Base-by-base conservation (phyloP, 2,329 filamentous ascomycete genomes). In the Dothideomycetes sp. region DNA sequence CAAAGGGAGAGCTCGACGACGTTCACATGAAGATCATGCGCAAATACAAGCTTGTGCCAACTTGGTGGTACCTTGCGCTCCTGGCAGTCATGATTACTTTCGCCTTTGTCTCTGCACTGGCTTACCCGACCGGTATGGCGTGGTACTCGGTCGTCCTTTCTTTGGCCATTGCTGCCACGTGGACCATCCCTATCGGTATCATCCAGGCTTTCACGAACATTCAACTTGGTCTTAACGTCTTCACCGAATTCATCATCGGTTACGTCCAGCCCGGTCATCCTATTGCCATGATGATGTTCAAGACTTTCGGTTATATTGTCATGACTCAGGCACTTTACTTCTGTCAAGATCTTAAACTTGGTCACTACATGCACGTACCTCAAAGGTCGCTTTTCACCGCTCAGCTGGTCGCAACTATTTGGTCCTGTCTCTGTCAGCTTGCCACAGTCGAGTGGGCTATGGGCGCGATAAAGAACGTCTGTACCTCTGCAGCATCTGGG, bases 371-470 rank as follows among this genome's bases (percentile, higher is more conserved):
- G 82, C 87, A 88, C 60, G 84, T 89, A 11, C 84, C 84, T 1
- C 84, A 83, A 0, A 73, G 80, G n/a, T 78, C 82, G 34, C 70
- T 87, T 33, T 88, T 88, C 63, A 67, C 72, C n/a, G 80, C 87
- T 7, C 84, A 88, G 55, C 78, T 88, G 57, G 73, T 77, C 7
- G 82, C 82, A 15, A 87, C 83, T 0, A 62, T 85, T 37, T 73
- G 89, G 34, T 85, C 83, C 0, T 86, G 80, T 9, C 53, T 91
- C 27, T 88, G 84, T 1, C 86, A 93, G 58, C 88, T 93, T 47
- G 74, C 73, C 25, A 83, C 91, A 1, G 72, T 94, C 24, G 93
- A 93, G 62, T 94, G 85, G 85, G 91, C 91, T 81, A 86, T 93
- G 51, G 64, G 63, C 47, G 78, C 85, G 55, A 81, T 94, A 29